Base-by-base conservation (phyloP, 345 rosid species). In the Eucalyptus urophylla region DNA sequence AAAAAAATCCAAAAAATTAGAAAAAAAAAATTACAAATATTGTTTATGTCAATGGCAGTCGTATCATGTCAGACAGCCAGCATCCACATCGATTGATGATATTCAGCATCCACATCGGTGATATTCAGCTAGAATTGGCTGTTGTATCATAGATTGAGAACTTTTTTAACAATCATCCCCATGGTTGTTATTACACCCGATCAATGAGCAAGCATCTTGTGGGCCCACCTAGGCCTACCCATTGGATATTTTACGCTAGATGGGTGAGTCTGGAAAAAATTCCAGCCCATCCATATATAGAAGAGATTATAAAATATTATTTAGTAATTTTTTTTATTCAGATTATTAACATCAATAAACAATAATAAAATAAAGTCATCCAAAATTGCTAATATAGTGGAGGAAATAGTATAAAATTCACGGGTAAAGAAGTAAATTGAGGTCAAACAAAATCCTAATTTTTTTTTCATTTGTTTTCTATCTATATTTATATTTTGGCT, bases 1-100 rank as follows among this genome's bases (percentile, higher is more conserved):
- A 56, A 56, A 50, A 50, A 24, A 24, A 2, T 24, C 6, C 13
- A 56, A 56, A 56, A 56, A 9, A 22, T n/a, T n/a, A n/a, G n/a
- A n/a, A n/a, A 54, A 9, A 54, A 40, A 40, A 40, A 21, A 21
- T 19, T 21, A 51, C 2, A 51, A 51, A 53, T 3, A 53, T 53
- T 2, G 0, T 56, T 6, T 0, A 56, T 10, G 13, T 56, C 62
- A 56, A 24, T 10, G 12, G 6, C 1, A 2, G 3, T 56, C 13
- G 5, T 22, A 22, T 24, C 12, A 22, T 10, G 27, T 22, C 25
- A 1, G 1, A 56, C 0, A 17, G 6, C 0, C 6, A 21, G 5
- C 62, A 56, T 22, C 14, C 62, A 56, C 6, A 22, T 24, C 0
- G 1, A 1, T n/a, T n/a, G n/a, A n/a, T n/a, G n/a, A n/a, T n/a